Base-by-base conservation (phyloP, 148 eudicot species). In the Suaeda aralocaspica region DNA sequence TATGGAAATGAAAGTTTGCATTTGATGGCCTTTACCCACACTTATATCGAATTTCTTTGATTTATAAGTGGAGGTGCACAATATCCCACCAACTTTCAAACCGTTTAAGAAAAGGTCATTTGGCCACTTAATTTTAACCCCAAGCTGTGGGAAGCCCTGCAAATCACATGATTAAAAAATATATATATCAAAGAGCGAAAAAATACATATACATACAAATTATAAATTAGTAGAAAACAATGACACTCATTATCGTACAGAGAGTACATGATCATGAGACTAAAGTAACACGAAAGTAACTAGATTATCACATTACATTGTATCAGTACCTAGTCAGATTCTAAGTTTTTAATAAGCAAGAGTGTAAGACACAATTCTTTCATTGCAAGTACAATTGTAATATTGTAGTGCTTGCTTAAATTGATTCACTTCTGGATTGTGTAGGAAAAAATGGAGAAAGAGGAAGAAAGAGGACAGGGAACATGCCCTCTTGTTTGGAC, bases 111-210 rank as follows among this genome's bases (percentile, higher is more conserved):
- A 94, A 36, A 94, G 86, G 78, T 94, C 99, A 79, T 91, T 94
- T 28, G 96, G 99, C 97, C 97, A 94, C 82, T 94, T 94, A 79
- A 94, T 87, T 81, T 79, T 86, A 60, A 89, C 87, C 78, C 88
- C 88, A 55, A 94, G 90, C 79, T 67, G 82, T 24, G 96, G 99
- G 36, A 89, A 29, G 51, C 90, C 93, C 98, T 94, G 88, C 52
- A 85, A 83, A 29, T 63, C 57, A 78, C 42, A 36, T 9, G 14
- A 55, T 46, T 10, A 31, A 11, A 29, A 41, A 59, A 34, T 36
- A 36, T n/a, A n/a, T n/a, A n/a, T n/a, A n/a, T n/a, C n/a, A n/a
- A n/a, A n/a, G n/a, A n/a, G n/a, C n/a, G n/a, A n/a, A n/a, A n/a
- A 36, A 36, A 36, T 8, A 71, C 30, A 75, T 11, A 39, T 18